Evolutionary conservation across 306 rosid genomes (phyloP).

Genomic region (Vachellia collinsii): DNA sequence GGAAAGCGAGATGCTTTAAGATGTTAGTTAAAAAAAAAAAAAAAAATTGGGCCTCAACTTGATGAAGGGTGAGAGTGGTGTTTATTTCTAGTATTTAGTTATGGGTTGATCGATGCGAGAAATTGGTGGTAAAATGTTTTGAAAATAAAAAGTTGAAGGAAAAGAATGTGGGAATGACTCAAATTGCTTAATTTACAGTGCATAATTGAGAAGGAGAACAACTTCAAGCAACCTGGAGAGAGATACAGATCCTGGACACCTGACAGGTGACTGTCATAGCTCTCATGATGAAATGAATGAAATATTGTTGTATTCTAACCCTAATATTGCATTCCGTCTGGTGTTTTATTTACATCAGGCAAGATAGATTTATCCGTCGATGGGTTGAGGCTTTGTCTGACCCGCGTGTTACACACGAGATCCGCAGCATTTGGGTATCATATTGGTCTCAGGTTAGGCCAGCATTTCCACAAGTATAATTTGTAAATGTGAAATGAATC

Average conservation of each 20-base stretch:
- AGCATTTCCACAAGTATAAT: not conserved
- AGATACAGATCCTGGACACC: conserved; percentile 6
- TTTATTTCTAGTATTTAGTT: not conserved
- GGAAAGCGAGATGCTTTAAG: not conserved
- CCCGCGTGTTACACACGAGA: conserved; percentile 1
- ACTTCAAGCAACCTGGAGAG: conserved; percentile 16
- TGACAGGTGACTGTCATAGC: not conserved
- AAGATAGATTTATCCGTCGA: conserved; percentile 9
- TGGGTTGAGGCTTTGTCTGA: conserved; percentile 16
- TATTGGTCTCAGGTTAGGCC: conserved; percentile 3
- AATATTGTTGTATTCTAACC: not conserved
- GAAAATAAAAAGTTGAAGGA: not conserved
- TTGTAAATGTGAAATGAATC: not conserved
- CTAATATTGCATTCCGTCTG: not conserved
- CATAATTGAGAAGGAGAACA: conserved; percentile 18
- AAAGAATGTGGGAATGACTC: not conserved
- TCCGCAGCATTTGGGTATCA: conserved; percentile 6
- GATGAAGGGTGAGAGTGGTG: not conserved
- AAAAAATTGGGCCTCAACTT: not conserved
- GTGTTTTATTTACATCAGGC: not conserved
- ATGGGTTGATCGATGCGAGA: not conserved
- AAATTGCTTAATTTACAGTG: conserved; percentile 1
- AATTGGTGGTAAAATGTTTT: not conserved
- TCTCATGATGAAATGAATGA: not conserved
- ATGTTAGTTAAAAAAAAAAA: not conserved